phyloP scores from a whole-genome alignment of 2,329 filamentous ascomycete genomes.

The Fusarium anguioides region DNA sequence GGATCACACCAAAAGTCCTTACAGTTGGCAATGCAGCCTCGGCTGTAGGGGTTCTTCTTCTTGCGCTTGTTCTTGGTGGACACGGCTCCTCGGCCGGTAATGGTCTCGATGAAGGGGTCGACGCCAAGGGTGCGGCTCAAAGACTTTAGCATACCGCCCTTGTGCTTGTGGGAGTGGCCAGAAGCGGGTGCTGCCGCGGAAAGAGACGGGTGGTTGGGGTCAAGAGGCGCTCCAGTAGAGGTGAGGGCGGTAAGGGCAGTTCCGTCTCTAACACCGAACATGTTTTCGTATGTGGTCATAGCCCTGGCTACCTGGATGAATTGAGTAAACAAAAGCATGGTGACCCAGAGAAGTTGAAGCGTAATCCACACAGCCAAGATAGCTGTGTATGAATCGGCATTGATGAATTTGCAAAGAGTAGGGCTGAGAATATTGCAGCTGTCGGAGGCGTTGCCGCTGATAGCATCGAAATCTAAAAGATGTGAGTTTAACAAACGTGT shows the following conservation, averaged over 20 bases:
- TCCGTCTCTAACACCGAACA: conserved; percentile 78
- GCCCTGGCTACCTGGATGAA: conserved; percentile 91
- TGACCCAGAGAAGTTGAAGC: conserved; percentile 92
- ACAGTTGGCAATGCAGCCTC: conserved; percentile 88
- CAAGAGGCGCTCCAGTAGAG: conserved; percentile 79
- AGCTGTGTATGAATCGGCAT: conserved; percentile 85
- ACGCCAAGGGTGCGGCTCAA: conserved; percentile 89
- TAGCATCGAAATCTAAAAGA: conserved; percentile 67
- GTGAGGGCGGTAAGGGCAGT: conserved; percentile 78
- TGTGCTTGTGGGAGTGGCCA: conserved; percentile 64
- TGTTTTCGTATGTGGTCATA: conserved; percentile 96
- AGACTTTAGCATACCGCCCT: conserved; percentile 76
- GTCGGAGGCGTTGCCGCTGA: conserved; percentile 64
- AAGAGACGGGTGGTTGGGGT: conserved; percentile 72
- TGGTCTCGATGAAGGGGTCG: conserved; percentile 93
- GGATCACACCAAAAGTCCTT: conserved; percentile 97
- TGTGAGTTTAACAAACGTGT: conserved; percentile 11
- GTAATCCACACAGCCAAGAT: conserved; percentile 82
- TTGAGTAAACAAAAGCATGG: conserved; percentile 96
- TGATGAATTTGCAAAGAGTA: conserved; percentile 78
- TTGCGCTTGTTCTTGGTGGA: conserved; percentile 63
- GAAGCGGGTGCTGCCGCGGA: conserved; percentile 59
- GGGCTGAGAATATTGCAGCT: conserved; percentile 82
- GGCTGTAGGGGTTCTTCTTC: conserved; percentile 84
- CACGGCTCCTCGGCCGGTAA: conserved; percentile 82